Evolutionary conservation across 495 filamentous ascomycete species (phyloP).

Genomic region (Staphylotrichum tortipilum): DNA sequence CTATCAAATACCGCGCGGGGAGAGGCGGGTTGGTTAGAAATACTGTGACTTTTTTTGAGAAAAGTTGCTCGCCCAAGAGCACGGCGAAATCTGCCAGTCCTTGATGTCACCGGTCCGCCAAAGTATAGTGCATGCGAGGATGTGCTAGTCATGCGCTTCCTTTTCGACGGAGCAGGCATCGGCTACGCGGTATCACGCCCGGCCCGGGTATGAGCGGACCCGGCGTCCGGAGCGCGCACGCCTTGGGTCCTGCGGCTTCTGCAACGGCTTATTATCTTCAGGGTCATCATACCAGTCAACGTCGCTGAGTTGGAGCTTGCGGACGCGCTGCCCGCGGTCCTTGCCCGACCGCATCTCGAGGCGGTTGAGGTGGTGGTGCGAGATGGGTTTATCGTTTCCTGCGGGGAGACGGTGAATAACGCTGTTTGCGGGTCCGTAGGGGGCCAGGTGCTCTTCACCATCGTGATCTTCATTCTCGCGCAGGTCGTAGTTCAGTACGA

Average conservation of each 20-base stretch:
- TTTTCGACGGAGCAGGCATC: no score
- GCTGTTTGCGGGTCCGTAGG: slow-evolving; percentile 28
- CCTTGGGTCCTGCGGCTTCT: no score
- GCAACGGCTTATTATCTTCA: neutral
- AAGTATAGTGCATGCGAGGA: slow-evolving; percentile 2
- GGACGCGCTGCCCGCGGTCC: slow-evolving; percentile 72
- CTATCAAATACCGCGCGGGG: slow-evolving; percentile 3
- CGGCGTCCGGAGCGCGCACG: no score
- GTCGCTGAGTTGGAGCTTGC: slow-evolving; percentile 90
- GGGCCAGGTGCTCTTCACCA: slow-evolving; percentile 49
- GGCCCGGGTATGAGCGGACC: no score
- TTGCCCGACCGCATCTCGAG: slow-evolving; percentile 59
- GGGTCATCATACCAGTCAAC: slow-evolving; percentile 77
- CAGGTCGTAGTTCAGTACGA: slow-evolving; percentile 93
- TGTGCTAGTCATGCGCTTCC: slow-evolving; percentile 5
- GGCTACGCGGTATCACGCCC: no score
- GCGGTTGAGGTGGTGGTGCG: slow-evolving; percentile 41
- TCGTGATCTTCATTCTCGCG: slow-evolving; percentile 65
- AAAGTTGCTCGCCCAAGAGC: no score
- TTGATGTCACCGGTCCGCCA: no score
- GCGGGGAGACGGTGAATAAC: slow-evolving; percentile 37
- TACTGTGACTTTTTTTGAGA: no score
- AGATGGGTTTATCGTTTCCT: slow-evolving; percentile 41
- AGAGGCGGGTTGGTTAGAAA: slow-evolving; percentile 6
- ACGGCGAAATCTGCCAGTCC: no score